A percentile compares a stretch with the other conserved stretches of the same genome.
Conservation (phyloP, 2,329 filamentous ascomycete species). For the Blastomyces silverae region DNA sequence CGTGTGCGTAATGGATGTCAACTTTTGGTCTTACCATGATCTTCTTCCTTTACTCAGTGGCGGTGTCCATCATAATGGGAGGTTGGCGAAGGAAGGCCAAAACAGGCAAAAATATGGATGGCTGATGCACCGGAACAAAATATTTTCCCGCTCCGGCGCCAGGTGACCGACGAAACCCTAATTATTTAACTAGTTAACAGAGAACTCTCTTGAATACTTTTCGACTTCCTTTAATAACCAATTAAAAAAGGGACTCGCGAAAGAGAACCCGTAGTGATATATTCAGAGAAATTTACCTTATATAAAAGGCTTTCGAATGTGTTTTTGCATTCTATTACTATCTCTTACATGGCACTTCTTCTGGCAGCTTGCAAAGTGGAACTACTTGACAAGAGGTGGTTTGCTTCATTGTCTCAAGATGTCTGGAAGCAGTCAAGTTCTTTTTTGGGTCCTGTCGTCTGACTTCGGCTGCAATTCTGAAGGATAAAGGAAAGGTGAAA, state of each 20-base stretch:
- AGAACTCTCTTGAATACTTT: no score
- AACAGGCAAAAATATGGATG: no score
- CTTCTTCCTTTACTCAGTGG: not conserved
- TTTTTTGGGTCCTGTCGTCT: not conserved
- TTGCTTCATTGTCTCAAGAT: no score
- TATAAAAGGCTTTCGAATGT: no score
- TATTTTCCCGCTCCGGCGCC: not conserved
- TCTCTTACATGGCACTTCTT: not conserved
- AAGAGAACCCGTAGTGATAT: no score
- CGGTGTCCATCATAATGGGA: not conserved
- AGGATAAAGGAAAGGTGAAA: not conserved
- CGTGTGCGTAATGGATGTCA: not conserved
- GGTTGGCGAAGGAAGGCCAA: no score
- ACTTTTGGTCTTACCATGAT: not conserved
- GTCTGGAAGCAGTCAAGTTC: not conserved
- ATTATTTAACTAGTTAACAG: not conserved
- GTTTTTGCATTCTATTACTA: no score
- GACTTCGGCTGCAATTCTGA: not conserved
- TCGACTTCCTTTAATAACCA: not conserved
- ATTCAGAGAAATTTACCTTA: no score
- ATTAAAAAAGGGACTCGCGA: not conserved
- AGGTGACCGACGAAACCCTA: not conserved
- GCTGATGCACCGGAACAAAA: no score
- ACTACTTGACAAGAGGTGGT: no score
- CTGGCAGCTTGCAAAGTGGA: not conserved